A percentile compares a stretch with the other conserved stretches of the same genome.
These are phyloP conservation scores for Plasmodium adleri DNA, from an alignment of 169 alveolate genomes.

Conservation along the genomic window DNA sequence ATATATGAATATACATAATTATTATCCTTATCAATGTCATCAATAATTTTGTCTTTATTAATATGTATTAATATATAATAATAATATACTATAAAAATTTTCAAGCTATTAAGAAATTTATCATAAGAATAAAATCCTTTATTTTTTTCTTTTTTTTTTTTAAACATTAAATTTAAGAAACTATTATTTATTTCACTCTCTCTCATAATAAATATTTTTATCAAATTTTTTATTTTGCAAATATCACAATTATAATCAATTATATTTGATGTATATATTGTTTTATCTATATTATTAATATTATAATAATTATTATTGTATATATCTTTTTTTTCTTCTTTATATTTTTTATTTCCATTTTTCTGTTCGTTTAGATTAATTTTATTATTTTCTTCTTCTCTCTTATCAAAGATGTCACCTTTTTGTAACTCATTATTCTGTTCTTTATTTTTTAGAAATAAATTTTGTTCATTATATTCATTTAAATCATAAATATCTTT, in stretches of 20 bases:
- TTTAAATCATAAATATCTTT: neutral
- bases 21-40: constrained; percentile 8
- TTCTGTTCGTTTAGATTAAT: too few relatives aligned
- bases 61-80: constrained; percentile 36
- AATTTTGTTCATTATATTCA: neutral
- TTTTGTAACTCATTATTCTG: neutral
- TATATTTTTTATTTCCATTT: too few relatives aligned
- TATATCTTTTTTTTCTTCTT: neutral
- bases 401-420: neutral
- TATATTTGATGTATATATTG: neutral
- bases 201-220: constrained; percentile 29
- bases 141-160: constrained; percentile 54
- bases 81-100: constrained; percentile 47
- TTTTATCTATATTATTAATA: constrained; percentile 1
- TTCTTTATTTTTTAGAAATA: neutral
- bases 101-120: constrained; percentile 37
- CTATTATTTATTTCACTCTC: constrained; percentile 51
- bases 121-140: constrained; percentile 57
- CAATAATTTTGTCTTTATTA: constrained; percentile 21
- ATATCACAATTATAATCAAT: constrained; percentile 48
- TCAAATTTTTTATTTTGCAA: constrained; percentile 61
- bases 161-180: constrained; percentile 45
- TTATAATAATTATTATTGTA: neutral
- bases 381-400: too few relatives aligned
- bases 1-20: constrained; percentile 35